A percentile compares a stretch with the other conserved stretches of the same genome.
These are phyloP conservation scores for Lactarius hatsudake DNA, from an alignment of 768 basidiomycete species.

Conservation along the genomic window DNA sequence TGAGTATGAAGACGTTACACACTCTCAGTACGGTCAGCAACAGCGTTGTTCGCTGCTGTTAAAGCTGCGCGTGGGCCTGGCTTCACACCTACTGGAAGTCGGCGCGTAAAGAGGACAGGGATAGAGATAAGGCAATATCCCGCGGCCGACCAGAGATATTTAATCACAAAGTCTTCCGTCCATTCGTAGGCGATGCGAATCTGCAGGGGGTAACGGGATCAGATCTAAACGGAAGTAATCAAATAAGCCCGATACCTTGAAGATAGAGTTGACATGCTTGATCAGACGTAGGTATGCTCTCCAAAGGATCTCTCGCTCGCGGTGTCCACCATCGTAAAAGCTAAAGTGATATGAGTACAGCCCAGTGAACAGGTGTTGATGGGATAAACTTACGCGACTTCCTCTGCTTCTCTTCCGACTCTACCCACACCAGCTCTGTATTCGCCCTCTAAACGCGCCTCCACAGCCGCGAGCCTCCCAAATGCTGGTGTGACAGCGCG, in stretches of 20 bases:
- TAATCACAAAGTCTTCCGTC: slow-evolving; percentile 97
- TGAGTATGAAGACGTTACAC: slow-evolving; percentile 18
- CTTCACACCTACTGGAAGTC: slow-evolving; percentile 35
- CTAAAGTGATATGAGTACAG: slow-evolving; percentile 38
- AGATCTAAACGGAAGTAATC: not conserved
- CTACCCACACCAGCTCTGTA: slow-evolving; percentile 85
- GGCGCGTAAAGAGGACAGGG: slow-evolving; percentile 73
- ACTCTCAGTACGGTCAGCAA: slow-evolving; percentile 54
- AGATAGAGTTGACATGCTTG: slow-evolving; percentile 88
- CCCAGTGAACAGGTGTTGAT: not conserved
- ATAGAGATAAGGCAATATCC: slow-evolving; percentile 92
- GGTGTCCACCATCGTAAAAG: slow-evolving; percentile 86
- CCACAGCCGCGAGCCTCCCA: slow-evolving; percentile 82
- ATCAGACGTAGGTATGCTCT: slow-evolving; percentile 76
- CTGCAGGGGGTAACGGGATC: slow-evolving; percentile 36
- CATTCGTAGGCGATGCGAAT: slow-evolving; percentile 90
- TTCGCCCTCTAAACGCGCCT: slow-evolving; percentile 87
- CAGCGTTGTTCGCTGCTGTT: slow-evolving; percentile 33
- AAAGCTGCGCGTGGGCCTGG: slow-evolving; percentile 15
- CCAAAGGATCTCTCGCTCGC: slow-evolving; percentile 80
- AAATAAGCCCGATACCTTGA: slow-evolving; percentile 53
- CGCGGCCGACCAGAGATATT: slow-evolving; percentile 91
- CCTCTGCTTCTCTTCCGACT: slow-evolving; percentile 86
- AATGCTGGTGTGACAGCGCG: slow-evolving; percentile 89
- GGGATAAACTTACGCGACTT: slow-evolving; percentile 68